A percentile compares a stretch with the other conserved stretches of the same genome.
Conservation (phyloP, 495 filamentous ascomycete genomes). For the Neurospora sp. region DNA sequence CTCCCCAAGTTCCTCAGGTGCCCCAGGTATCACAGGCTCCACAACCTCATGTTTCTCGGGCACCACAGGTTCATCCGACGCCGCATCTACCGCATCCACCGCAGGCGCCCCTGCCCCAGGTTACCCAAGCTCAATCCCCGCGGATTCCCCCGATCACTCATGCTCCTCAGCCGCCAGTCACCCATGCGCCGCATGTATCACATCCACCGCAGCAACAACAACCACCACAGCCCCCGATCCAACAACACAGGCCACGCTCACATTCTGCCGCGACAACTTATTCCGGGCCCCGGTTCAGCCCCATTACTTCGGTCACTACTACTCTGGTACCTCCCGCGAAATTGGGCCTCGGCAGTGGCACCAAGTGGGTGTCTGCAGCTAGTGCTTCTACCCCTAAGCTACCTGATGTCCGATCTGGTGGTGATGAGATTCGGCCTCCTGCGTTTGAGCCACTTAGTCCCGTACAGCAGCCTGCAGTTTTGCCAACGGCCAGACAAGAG, state of each 20-base stretch:
- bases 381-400: slow-evolving; percentile 36
- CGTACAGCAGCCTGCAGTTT: slow-evolving; percentile 4
- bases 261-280: neutral
- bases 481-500: neutral
- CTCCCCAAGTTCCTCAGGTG: slow-evolving; percentile 11
- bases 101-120: slow-evolving; percentile 7
- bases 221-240: neutral
- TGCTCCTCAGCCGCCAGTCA: neutral
- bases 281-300: slow-evolving; percentile 7
- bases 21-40: slow-evolving; percentile 8
- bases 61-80: neutral
- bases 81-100: neutral
- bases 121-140: neutral
- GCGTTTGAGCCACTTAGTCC: slow-evolving; percentile 39
- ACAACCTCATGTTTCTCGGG: neutral
- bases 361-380: slow-evolving; percentile 36
- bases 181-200: neutral
- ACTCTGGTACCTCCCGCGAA: slow-evolving; percentile 1
- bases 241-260: slow-evolving; percentile 10
- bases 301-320: slow-evolving; percentile 9
- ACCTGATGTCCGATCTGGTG: slow-evolving; percentile 12
- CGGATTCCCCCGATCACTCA: neutral
- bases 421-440: slow-evolving; percentile 29
- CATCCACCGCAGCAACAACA: slow-evolving; percentile 1
- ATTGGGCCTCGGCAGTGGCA: slow-evolving; percentile 28